Evolutionary conservation across 257 asterid genomes (phyloP).

Genomic region (Pogostemon cablin): DNA sequence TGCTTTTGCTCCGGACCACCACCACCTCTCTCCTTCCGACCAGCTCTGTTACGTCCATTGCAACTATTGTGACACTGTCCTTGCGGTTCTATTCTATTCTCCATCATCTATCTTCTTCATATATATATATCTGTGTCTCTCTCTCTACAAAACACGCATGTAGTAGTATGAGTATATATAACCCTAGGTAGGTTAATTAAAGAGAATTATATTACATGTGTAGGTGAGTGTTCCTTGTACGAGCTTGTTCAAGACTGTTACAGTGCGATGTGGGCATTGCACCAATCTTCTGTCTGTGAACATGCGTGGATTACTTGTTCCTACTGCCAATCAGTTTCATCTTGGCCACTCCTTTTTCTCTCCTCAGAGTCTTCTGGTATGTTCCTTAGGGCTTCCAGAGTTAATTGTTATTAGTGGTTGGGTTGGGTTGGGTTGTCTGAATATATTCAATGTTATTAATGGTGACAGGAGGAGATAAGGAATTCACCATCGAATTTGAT

Average conservation of each 20-base stretch:
- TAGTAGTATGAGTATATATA: too few species aligned
- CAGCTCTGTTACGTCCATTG: slow-evolving; percentile 99
- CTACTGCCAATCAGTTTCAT: slow-evolving; percentile 67
- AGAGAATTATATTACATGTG: not conserved
- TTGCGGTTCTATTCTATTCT: slow-evolving; percentile 53
- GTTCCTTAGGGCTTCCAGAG: slow-evolving; percentile 24
- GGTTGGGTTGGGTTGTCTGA: too few species aligned
- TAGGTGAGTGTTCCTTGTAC: slow-evolving; percentile 96
- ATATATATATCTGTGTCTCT: not conserved
- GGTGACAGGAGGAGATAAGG: slow-evolving; percentile 73
- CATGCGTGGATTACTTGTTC: slow-evolving; percentile 81
- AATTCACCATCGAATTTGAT: slow-evolving; percentile 64
- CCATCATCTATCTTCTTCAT: not conserved
- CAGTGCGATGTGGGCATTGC: slow-evolving; percentile 98
- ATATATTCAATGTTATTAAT: too few species aligned
- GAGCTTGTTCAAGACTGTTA: slow-evolving; percentile 92
- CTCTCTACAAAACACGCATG: not conserved
- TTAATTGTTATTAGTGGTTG: not conserved
- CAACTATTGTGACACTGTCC: slow-evolving; percentile 90
- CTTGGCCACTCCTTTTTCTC: slow-evolving; percentile 78
- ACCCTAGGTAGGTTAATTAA: not conserved
- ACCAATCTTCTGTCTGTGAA: slow-evolving; percentile 88
- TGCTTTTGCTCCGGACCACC: slow-evolving; percentile 90
- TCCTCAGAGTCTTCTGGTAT: slow-evolving; percentile 87
- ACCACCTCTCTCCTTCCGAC: slow-evolving; percentile 62